Evolutionary conservation across 257 asterid species (phyloP).

Genomic region (Vinca minor): DNA sequence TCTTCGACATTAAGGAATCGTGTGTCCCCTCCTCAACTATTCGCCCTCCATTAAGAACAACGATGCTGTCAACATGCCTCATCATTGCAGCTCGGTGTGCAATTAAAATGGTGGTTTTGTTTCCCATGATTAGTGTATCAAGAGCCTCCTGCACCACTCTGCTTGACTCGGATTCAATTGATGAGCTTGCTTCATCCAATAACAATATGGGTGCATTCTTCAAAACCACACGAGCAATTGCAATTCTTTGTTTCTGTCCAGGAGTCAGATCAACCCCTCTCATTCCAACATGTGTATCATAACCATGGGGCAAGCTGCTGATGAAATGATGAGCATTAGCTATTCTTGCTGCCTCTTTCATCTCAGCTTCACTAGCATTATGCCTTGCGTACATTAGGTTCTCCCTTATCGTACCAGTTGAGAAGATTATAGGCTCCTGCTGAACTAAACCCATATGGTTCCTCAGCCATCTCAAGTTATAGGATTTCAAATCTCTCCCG

Average conservation of each 20-base stretch:
- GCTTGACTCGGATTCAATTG: slow-evolving; percentile 95
- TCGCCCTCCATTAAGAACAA: slow-evolving; percentile 90
- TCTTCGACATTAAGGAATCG: slow-evolving; percentile 60
- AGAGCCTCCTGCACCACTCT: slow-evolving; percentile 96
- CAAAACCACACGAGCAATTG: slow-evolving; percentile 81
- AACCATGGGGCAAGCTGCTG: slow-evolving; percentile 99
- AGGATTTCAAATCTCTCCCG: slow-evolving; percentile 83
- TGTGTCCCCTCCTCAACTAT: slow-evolving; percentile 97
- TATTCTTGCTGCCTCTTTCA: slow-evolving; percentile 98
- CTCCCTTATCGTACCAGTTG: slow-evolving; percentile 89
- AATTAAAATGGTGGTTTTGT: slow-evolving; percentile 83
- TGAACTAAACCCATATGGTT: slow-evolving; percentile 94
- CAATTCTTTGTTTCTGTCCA: slow-evolving; percentile 95
- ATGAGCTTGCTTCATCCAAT: slow-evolving; percentile 94
- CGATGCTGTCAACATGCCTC: slow-evolving; percentile 96
- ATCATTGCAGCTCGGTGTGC: slow-evolving; percentile 99
- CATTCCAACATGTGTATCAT: slow-evolving; percentile 98
- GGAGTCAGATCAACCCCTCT: slow-evolving; percentile 99
- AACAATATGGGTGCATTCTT: slow-evolving; percentile 92
- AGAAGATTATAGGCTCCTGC: slow-evolving; percentile 96
- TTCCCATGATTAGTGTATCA: slow-evolving; percentile 92
- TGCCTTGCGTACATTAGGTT: slow-evolving; percentile 96
- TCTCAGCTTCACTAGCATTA: slow-evolving; percentile 98
- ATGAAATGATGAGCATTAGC: slow-evolving; percentile 99
- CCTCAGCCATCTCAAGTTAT: slow-evolving; percentile 96